Conservation (phyloP, 2,329 filamentous ascomycete species). For the Aspergillus uvarum region DNA sequence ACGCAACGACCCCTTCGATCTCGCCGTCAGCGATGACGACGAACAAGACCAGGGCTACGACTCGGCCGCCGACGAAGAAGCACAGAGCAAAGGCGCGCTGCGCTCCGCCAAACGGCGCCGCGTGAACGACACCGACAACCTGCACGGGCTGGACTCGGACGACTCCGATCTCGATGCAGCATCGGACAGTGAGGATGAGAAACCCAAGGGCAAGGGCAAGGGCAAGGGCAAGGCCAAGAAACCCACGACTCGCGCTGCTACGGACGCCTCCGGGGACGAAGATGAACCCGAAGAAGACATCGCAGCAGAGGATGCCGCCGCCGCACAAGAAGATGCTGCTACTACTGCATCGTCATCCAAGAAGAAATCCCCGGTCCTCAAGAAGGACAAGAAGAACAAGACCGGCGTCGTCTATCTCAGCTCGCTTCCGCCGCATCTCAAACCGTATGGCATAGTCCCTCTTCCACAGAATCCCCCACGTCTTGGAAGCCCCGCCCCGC, state of each 20-base stretch:
- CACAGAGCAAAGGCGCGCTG: conserved; percentile 38
- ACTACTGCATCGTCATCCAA: conserved; percentile 14
- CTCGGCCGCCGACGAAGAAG: conserved; percentile 44
- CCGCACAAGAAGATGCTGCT: conserved; percentile 8
- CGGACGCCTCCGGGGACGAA: conserved; percentile 7
- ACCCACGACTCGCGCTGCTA: neutral
- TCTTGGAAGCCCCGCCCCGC: too few relatives aligned
- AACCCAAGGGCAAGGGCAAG: conserved; percentile 15
- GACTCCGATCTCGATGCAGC: conserved; percentile 18
- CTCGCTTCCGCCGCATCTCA: conserved; percentile 49
- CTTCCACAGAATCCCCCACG: too few relatives aligned
- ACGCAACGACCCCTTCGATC: conserved; percentile 41
- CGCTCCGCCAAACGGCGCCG: conserved; percentile 34
- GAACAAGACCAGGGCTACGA: conserved; percentile 47
- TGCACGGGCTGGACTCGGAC: conserved; percentile 16
- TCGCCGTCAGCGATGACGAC: conserved; percentile 39
- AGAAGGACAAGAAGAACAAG: conserved; percentile 33
- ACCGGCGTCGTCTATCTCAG: conserved; percentile 48
- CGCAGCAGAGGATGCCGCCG: conserved; percentile 13
- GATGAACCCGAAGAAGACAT: conserved; percentile 19
- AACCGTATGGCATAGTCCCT: conserved; percentile 29
- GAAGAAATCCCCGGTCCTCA: conserved; percentile 24
- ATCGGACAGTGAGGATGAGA: conserved; percentile 13
- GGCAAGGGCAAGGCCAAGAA: conserved; percentile 3
- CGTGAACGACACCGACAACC: conserved; percentile 18